Percentiles rank a stretch among this genome's conserved stretches.
Evolutionary conservation across 768 basidiomycete genomes (phyloP).

Genomic region (Cytidiella melzeri): DNA sequence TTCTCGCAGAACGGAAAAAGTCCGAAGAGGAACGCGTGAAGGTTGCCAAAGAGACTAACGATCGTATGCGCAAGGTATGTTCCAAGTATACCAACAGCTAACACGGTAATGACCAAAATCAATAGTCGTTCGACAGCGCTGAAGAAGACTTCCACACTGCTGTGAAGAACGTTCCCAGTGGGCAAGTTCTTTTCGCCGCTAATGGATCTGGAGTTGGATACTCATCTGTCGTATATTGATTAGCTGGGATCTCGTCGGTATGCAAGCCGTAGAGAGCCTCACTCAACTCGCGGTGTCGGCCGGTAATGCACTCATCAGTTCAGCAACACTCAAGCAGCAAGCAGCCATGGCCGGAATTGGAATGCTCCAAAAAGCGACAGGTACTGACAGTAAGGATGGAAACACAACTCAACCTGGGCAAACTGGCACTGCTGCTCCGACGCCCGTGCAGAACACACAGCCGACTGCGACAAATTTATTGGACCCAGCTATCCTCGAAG

Average conservation of each 20-base stretch:
- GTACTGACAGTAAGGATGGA: background rate
- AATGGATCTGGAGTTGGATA: background rate
- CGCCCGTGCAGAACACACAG: background rate
- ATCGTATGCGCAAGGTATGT: slow-evolving; percentile 1
- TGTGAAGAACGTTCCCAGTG: slow-evolving; percentile 1
- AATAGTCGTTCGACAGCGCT: slow-evolving; percentile 3
- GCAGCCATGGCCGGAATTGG: background rate
- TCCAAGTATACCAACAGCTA: background rate
- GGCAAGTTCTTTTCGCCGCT: background rate
- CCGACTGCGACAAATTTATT: background rate
- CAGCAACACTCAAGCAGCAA: background rate
- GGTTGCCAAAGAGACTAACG: background rate
- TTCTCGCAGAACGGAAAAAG: background rate
- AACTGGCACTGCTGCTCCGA: background rate
- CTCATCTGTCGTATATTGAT: background rate
- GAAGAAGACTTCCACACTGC: slow-evolving; percentile 4
- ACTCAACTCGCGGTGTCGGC: background rate
- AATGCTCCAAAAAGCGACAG: background rate
- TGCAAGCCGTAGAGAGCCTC: background rate
- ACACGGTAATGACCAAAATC: background rate
- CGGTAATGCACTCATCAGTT: background rate
- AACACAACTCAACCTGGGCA: background rate
- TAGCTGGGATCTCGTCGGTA: background rate
- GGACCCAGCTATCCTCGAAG: background rate
- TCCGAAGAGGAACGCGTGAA: background rate